phyloP scores from a whole-genome alignment of 495 filamentous ascomycete species.

The Aspergillus haitiensis region DNA sequence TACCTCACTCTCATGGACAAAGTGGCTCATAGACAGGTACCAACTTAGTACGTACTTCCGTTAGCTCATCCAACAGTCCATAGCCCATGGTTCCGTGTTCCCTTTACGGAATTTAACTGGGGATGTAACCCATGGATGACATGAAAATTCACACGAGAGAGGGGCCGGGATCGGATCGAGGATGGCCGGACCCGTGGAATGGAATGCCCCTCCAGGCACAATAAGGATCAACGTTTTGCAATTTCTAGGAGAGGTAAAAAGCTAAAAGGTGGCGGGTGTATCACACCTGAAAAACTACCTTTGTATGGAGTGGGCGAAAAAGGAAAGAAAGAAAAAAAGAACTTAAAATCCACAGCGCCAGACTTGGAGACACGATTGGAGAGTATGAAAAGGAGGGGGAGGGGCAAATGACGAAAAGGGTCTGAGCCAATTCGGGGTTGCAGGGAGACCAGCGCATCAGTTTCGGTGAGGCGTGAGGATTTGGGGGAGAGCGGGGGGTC shows the following conservation, averaged over 20 bases:
- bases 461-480: conserved; percentile 25
- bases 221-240: conserved; percentile 10
- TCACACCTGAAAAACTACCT: conserved; percentile 10
- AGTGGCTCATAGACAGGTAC: no score
- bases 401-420: conserved; percentile 8
- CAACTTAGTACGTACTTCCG: not conserved
- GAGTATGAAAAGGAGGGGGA: conserved; percentile 10
- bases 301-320: not conserved
- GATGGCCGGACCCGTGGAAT: conserved; percentile 16
- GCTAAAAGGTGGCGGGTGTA: conserved; percentile 15
- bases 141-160: conserved; percentile 20
- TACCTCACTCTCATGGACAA: no score
- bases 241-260: not conserved
- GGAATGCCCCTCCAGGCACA: conserved; percentile 14
- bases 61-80: not conserved
- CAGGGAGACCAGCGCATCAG: conserved; percentile 23
- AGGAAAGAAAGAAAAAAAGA: not conserved
- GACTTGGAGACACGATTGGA: not conserved
- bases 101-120: conserved; percentile 23
- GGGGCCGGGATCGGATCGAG: conserved; percentile 26
- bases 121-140: conserved; percentile 21
- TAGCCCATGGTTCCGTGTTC: conserved; percentile 4
- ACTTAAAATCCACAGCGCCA: conserved; percentile 12
- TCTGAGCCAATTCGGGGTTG: conserved; percentile 21
- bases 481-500: not conserved